Evolutionary conservation across 2,329 filamentous ascomycete species (phyloP), one percentile per base, ranked within the genome.

Genomic region (Colletotrichum caudatum): DNA sequence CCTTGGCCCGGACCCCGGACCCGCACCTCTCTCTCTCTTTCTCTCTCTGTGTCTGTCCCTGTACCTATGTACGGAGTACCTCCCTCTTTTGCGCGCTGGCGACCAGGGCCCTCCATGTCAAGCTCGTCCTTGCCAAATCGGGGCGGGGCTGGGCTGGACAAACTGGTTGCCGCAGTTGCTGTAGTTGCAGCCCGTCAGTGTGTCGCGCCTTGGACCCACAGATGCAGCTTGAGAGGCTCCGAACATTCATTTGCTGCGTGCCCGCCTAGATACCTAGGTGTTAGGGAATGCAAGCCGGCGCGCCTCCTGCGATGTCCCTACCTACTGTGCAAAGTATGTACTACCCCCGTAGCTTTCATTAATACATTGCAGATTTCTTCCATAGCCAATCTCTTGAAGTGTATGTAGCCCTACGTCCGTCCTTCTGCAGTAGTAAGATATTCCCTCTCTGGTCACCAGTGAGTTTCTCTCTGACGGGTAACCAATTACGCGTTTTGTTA

Each of bases 161-260:
- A 29, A 33, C 56, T 70, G 23, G 56, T 56, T n/a, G 29, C 61
- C 54, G 44, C 61, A 66, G 63, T 70, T 66, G 67, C 67, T 61
- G 46, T 35, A 66, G 67, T 63, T 70, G 63, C 56, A 66, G 46
- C 44, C 46, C 51, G 60, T 64, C 59, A 41, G 41, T 29, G 29
- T 57, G 50, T 56, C 66, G 50, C 59, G 59, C 59, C 50, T 64
- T 41, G 37, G 50, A 41, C 33, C 62, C 62, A 64, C 41, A 14
- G 48, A 37, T 50, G 29, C 48, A 53, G 48, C n/a, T 33, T 46
- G 29, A 23, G 57, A 46, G 48, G n/a, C 29, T 44, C 62, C 39
- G 51, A n/a, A 7, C 29, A 48, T 5, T 33, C 39, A 65, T 65
- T 67, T 48, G 39, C 58, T 41, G 59, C 23, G 16, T 26, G 65